Conservation (phyloP, 805 yeast species). For the Ogataea kodamae region DNA sequence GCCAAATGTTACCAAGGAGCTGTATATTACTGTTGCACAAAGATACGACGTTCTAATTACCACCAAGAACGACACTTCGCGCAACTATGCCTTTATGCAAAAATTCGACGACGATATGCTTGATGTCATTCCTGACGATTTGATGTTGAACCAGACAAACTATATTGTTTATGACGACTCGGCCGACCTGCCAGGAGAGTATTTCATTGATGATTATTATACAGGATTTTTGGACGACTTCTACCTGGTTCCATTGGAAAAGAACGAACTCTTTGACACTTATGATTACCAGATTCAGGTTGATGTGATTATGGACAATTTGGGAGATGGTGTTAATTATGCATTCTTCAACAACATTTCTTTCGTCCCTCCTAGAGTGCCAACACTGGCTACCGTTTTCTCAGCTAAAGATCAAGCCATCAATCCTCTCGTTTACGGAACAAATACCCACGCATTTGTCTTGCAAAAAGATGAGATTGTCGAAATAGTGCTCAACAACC, state of each 20-base stretch:
- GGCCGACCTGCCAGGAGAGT: slow-evolving; percentile 42
- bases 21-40: slow-evolving; percentile 89
- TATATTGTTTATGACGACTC: slow-evolving; percentile 50
- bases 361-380: slow-evolving; percentile 78
- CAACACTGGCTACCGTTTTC: slow-evolving; percentile 75
- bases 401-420: slow-evolving; percentile 61
- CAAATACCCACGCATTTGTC: slow-evolving; percentile 73
- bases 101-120: slow-evolving; percentile 78
- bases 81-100: slow-evolving; percentile 81
- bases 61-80: slow-evolving; percentile 59
- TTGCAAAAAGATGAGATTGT: slow-evolving; percentile 63
- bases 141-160: slow-evolving; percentile 70
- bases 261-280: slow-evolving; percentile 53
- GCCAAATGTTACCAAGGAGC: slow-evolving; percentile 60
- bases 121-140: slow-evolving; percentile 64
- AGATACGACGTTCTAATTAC: slow-evolving; percentile 77
- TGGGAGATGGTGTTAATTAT: slow-evolving; percentile 83
- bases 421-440: slow-evolving; percentile 62
- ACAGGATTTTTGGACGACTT: slow-evolving; percentile 68
- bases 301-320: slow-evolving; percentile 78
- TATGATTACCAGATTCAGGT: slow-evolving; percentile 69
- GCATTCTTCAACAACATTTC: slow-evolving; percentile 94
- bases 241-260: slow-evolving; percentile 60
- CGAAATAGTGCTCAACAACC: slow-evolving; percentile 80
- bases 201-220: slow-evolving; percentile 45